Conservation (phyloP, 164 flowering plant genomes). For the Amborella trichopoda region DNA sequence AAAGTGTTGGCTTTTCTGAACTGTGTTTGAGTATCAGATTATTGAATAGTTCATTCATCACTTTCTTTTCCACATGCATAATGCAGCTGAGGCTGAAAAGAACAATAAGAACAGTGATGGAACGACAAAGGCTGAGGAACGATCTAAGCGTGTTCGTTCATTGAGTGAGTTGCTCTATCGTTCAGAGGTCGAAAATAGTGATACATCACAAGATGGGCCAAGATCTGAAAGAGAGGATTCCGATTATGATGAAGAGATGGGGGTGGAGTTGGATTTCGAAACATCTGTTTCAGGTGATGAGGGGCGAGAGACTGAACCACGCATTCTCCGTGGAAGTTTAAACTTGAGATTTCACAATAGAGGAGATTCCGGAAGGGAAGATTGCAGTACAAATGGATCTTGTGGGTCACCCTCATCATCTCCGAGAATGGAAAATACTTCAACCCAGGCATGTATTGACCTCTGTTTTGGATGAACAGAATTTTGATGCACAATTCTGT, state of each 20-base stretch:
- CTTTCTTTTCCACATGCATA: too few relatives aligned
- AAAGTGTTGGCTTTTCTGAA: too few relatives aligned
- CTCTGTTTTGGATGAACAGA: too few relatives aligned
- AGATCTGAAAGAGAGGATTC: conserved; percentile 91
- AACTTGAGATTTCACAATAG: conserved; percentile 64
- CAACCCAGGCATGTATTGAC: too few relatives aligned
- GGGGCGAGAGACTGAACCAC: conserved; percentile 47
- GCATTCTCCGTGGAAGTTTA: conserved; percentile 58
- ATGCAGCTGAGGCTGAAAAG: conserved; percentile 59
- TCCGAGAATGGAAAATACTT: conserved; percentile 41
- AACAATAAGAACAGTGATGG: conserved; percentile 32
- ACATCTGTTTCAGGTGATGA: conserved; percentile 71
- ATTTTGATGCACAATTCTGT: too few relatives aligned
- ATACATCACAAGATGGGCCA: conserved; percentile 70
- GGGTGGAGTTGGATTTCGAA: conserved; percentile 81
- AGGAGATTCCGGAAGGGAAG: conserved; percentile 37
- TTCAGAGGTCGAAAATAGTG: conserved; percentile 52
- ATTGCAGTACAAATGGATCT: conserved; percentile 40
- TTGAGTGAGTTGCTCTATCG: conserved; percentile 61
- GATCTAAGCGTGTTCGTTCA: conserved; percentile 42
- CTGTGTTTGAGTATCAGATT: too few relatives aligned
- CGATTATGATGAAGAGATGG: conserved; percentile 86
- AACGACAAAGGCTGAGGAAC: conserved; percentile 31
- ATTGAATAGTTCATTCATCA: too few relatives aligned
- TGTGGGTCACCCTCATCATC: conserved; percentile 50